Evolutionary conservation across 306 rosid species (phyloP), one percentile per base, ranked within the genome.

Genomic region (Vigna radiata): DNA sequence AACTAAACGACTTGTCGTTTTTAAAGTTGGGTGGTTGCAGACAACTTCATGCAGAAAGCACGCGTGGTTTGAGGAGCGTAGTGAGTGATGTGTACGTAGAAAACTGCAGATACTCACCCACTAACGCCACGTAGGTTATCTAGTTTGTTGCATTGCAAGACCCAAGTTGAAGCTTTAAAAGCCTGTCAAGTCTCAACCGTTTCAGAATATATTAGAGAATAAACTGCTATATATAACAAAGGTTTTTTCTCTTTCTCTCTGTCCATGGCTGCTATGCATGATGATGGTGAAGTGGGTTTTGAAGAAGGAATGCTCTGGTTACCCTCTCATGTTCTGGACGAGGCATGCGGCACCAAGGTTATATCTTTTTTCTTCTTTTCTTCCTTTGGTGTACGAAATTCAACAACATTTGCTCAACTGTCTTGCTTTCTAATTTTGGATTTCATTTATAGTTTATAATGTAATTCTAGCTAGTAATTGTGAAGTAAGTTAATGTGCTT

Each of bases 301-400:
- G 89, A 88, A 66, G 96, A 89, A 68, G 91, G 89, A 84, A 80
- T 84, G 89, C 61, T 73, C 9, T 85, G 88, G 82, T 89, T 90
- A 76, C 93, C 96, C 44, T 77, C 86, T 49, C 87, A 85, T 59
- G 89, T 88, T 81, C 77, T 86, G 2, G 68, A 81, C 11, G 88
- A 89, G 59, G 48, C 48, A 43, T 43, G 48, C 48, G 48, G 48
- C 48, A 43, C 48, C 3, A 43, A 43, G 48, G 48, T 43, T 43
- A 43, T 41, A 41, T 10, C 12, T 10, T 43, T 41, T 11, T 11
- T 2, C 14, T 43, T 2, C 1, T 2, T 43, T 4, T 43, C 48
- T 10, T 9, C 14, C 0, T 43, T 0, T 29, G 2, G 46, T 41
- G 46, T 41, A 8, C 46, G 46, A n/a, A 41, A 41, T 11, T 8